phyloP scores from a whole-genome alignment of 116 monocot genomes.

The Cymodocea nodosa region DNA sequence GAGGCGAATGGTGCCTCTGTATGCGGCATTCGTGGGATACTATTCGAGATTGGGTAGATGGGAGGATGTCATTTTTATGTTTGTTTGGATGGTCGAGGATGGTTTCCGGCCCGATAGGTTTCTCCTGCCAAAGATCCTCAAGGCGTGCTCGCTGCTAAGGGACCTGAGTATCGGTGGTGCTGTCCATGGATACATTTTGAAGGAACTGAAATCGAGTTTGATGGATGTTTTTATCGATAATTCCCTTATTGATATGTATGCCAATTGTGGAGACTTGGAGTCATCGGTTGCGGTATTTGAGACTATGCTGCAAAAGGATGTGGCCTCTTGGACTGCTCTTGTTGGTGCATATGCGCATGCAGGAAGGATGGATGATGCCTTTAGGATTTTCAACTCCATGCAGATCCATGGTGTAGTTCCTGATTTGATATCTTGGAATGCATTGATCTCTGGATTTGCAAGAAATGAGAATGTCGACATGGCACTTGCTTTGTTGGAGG shows the following conservation, averaged over 20 bases:
- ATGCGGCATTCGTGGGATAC: conserved; percentile 13
- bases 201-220: not conserved
- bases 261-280: conserved; percentile 25
- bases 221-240: conserved; percentile 40
- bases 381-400: conserved; percentile 26
- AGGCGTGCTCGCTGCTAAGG: conserved; percentile 36
- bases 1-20: conserved; percentile 3
- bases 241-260: conserved; percentile 60
- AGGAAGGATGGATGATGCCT: conserved; percentile 37
- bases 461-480: conserved; percentile 20
- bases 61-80: conserved; percentile 17
- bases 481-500: conserved; percentile 23
- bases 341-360: conserved; percentile 34
- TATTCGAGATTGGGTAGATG: conserved; percentile 9
- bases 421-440: conserved; percentile 56
- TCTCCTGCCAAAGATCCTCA: conserved; percentile 46
- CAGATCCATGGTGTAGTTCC: conserved; percentile 19
- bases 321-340: conserved; percentile 48
- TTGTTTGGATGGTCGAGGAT: conserved; percentile 25
- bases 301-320: conserved; percentile 29
- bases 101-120: conserved; percentile 45
- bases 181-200: conserved; percentile 16
- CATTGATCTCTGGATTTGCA: conserved; percentile 45
- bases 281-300: conserved; percentile 29
- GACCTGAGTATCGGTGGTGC: conserved; percentile 8